Percentiles rank a stretch among this genome's conserved stretches.
These are phyloP conservation scores for Stylonectria norvegica DNA, from an alignment of 2,329 filamentous ascomycete species.

Conservation along the genomic window DNA sequence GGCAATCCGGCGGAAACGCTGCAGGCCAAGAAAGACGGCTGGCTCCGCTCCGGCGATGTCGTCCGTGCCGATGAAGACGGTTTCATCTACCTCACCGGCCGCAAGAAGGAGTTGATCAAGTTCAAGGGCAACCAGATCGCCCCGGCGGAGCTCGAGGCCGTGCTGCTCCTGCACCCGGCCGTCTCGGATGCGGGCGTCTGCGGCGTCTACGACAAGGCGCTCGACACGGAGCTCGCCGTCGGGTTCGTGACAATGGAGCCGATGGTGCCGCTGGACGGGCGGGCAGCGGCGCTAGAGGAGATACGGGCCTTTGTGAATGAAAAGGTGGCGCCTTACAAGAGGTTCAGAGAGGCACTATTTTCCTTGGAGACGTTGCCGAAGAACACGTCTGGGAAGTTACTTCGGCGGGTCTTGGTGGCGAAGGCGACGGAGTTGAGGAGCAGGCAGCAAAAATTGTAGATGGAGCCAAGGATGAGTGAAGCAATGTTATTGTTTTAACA, in stretches of 20 bases:
- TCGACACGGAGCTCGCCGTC: slow-evolving; percentile 27
- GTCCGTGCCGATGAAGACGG: slow-evolving; percentile 27
- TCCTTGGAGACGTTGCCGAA: slow-evolving; percentile 28
- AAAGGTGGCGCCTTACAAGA: slow-evolving; percentile 30
- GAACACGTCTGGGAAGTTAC: slow-evolving; percentile 28
- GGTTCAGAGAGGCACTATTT: slow-evolving; percentile 26
- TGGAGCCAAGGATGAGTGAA: too few species aligned
- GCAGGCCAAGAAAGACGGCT: slow-evolving; percentile 25
- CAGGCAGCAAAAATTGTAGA: slow-evolving; percentile 10
- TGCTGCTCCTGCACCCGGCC: slow-evolving; percentile 24
- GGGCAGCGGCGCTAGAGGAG: slow-evolving; percentile 9
- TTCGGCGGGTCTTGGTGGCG: slow-evolving; percentile 21
- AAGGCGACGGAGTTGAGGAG: slow-evolving; percentile 12
- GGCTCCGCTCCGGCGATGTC: slow-evolving; percentile 32
- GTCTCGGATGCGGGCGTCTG: slow-evolving; percentile 32
- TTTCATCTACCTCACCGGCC: slow-evolving; percentile 29
- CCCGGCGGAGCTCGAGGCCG: slow-evolving; percentile 31
- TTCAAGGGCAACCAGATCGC: slow-evolving; percentile 22
- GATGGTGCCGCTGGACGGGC: slow-evolving; percentile 1
- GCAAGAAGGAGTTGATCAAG: slow-evolving; percentile 29
- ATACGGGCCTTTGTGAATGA: slow-evolving; percentile 25
- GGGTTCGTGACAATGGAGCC: slow-evolving; percentile 26
- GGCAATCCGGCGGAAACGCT: slow-evolving; percentile 24
- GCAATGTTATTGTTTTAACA: too few species aligned
- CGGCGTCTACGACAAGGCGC: slow-evolving; percentile 22